Evolutionary conservation across 169 alveolate species (phyloP).

Genomic region (Perkinsus marinus): DNA sequence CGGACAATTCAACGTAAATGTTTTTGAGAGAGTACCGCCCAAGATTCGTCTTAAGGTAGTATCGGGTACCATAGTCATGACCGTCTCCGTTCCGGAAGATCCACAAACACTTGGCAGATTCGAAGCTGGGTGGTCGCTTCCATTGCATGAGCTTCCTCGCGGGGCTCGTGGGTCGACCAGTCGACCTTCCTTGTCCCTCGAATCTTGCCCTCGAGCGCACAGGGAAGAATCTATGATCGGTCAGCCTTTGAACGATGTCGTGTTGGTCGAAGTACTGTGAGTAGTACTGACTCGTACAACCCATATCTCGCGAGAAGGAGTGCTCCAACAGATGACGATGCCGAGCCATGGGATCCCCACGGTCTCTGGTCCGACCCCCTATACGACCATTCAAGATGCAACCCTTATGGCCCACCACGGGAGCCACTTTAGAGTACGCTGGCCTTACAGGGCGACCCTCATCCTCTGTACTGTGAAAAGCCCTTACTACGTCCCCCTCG

Average conservation of each 20-base stretch:
- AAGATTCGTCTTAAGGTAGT: neutral
- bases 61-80: neutral
- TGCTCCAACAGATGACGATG: neutral
- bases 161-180: too few species aligned
- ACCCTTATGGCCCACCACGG: neutral
- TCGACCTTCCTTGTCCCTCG: neutral
- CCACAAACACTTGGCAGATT: neutral
- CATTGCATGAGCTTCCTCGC: neutral
- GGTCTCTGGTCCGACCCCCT: neutral
- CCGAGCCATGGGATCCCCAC: neutral
- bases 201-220: neutral
- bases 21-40: neutral
- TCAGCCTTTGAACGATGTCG: neutral
- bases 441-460: too few species aligned
- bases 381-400: neutral
- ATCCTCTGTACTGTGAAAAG: too few species aligned
- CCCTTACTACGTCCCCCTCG: neutral
- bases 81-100: neutral
- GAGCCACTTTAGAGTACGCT: too few species aligned
- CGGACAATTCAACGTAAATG: neutral
- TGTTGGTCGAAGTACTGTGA: neutral
- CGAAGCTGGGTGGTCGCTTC: neutral
- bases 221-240: neutral
- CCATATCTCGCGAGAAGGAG: too few species aligned
- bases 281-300: neutral